Percentiles rank a stretch among this genome's conserved stretches.
phyloP scores from a whole-genome alignment of 179 eudicot species.

The Camellia oleifera region DNA sequence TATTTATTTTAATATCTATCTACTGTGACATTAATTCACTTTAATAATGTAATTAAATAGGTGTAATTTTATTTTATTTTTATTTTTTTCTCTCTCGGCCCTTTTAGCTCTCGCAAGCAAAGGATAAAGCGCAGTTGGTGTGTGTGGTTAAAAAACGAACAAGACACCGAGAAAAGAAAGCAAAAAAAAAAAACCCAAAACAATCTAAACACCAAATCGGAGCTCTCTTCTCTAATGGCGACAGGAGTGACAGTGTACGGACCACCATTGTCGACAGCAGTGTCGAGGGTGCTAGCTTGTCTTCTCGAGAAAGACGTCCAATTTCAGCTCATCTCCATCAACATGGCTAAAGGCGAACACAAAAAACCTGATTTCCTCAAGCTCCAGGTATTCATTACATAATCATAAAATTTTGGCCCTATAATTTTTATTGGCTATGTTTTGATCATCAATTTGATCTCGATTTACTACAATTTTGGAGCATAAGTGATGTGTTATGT shows the following conservation, averaged over 20 bases:
- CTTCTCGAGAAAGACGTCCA: constrained; percentile 71
- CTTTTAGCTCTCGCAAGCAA: too few relatives aligned
- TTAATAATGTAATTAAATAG: too few relatives aligned
- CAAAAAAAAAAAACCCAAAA: background rate
- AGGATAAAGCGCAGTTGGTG: too few relatives aligned
- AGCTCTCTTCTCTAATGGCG: constrained; percentile 27
- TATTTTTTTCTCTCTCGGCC: too few relatives aligned
- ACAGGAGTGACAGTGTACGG: constrained; percentile 80
- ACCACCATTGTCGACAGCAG: constrained; percentile 70
- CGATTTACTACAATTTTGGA: too few relatives aligned
- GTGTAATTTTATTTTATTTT: too few relatives aligned
- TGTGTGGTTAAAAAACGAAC: too few relatives aligned
- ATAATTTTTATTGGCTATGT: background rate
- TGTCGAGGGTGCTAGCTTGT: constrained; percentile 67
- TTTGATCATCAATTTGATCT: background rate
- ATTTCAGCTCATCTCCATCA: constrained; percentile 50
- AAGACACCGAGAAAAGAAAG: background rate
- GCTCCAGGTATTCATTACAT: constrained; percentile 46
- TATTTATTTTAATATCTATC: too few relatives aligned
- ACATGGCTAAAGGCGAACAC: constrained; percentile 79
- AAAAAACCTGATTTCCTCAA: constrained; percentile 68
- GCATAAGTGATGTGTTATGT: too few relatives aligned
- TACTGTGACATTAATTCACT: too few relatives aligned
- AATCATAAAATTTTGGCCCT: background rate
- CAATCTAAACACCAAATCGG: background rate